These are phyloP conservation scores for Carex pumila DNA, from an alignment of 176 grass and related monocot genomes.

Conservation along the genomic window DNA sequence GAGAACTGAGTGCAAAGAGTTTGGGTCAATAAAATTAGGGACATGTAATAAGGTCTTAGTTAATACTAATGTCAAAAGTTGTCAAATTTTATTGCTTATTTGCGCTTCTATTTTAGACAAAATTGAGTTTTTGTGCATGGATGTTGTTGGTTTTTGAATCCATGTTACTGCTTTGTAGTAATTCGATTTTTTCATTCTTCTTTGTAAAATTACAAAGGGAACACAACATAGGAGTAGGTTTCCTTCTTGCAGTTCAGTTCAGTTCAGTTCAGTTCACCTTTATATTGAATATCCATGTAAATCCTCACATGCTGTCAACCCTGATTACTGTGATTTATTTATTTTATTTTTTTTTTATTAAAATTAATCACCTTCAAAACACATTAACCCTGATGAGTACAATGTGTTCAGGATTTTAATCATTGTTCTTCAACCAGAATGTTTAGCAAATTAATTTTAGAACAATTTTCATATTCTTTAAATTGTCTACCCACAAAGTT, in stretches of 20 bases:
- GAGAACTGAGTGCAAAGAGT: neutral
- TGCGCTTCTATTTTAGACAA: neutral
- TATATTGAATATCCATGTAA: neutral
- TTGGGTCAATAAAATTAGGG: neutral
- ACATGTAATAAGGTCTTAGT: neutral
- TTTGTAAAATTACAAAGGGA: neutral
- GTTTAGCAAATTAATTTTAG: neutral
- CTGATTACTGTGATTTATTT: neutral
- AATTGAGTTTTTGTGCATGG: neutral
- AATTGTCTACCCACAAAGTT: neutral
- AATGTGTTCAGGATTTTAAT: neutral
- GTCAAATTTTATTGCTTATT: neutral
- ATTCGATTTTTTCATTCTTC: neutral
- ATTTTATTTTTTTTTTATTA: neutral
- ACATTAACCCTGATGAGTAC: neutral
- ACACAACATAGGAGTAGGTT: neutral
- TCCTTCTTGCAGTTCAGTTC: neutral
- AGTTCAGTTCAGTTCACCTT: neutral
- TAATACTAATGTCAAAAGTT: neutral
- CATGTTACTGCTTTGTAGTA: neutral
- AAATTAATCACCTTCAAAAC: neutral
- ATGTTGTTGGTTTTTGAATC: neutral
- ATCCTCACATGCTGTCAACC: neutral
- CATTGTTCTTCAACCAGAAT: neutral
- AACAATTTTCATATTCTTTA: neutral